Percentiles rank a stretch among this genome's conserved stretches.
These are phyloP conservation scores for Petrea volubilis DNA, from an alignment of 257 asterid genomes.

Conservation along the genomic window DNA sequence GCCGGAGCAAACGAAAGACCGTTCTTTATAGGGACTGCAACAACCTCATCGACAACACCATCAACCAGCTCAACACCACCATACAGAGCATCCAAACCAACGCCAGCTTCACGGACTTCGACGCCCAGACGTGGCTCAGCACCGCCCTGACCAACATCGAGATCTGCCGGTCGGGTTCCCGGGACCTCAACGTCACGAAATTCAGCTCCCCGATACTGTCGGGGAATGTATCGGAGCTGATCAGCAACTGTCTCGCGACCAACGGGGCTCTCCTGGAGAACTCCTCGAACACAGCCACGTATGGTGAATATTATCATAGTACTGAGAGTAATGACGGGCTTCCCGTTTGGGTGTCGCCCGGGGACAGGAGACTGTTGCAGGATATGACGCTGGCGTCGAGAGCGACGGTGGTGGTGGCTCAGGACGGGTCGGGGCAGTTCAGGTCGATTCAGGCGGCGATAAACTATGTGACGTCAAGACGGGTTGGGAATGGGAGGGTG, in stretches of 20 bases:
- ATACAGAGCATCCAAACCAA: conserved; percentile 47
- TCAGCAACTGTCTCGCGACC: conserved; percentile 71
- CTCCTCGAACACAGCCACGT: not conserved
- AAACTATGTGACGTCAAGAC: conserved; percentile 55
- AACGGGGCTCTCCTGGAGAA: conserved; percentile 48
- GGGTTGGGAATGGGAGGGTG: conserved; percentile 62
- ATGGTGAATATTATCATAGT: not conserved
- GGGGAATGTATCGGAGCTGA: conserved; percentile 57
- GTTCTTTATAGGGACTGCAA: conserved; percentile 60
- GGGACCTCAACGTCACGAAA: conserved; percentile 60
- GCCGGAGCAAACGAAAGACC: conserved; percentile 45
- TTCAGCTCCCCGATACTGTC: conserved; percentile 64
- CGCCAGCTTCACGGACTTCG: conserved; percentile 49
- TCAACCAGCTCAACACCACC: conserved; percentile 60
- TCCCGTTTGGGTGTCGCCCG: conserved; percentile 60
- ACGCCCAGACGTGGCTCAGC: conserved; percentile 90
- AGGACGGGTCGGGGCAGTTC: conserved; percentile 67
- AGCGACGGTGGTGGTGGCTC: conserved; percentile 65
- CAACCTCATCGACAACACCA: conserved; percentile 56
- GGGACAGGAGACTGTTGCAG: conserved; percentile 56
- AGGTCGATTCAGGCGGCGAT: conserved; percentile 75
- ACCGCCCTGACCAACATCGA: conserved; percentile 74
- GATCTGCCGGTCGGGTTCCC: conserved; percentile 63
- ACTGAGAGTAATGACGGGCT: conserved; percentile 11
- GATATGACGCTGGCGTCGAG: conserved; percentile 33